These are phyloP conservation scores for Apiospora phragmitis DNA, from an alignment of 2,329 filamentous ascomycete species.

Conservation along the genomic window DNA sequence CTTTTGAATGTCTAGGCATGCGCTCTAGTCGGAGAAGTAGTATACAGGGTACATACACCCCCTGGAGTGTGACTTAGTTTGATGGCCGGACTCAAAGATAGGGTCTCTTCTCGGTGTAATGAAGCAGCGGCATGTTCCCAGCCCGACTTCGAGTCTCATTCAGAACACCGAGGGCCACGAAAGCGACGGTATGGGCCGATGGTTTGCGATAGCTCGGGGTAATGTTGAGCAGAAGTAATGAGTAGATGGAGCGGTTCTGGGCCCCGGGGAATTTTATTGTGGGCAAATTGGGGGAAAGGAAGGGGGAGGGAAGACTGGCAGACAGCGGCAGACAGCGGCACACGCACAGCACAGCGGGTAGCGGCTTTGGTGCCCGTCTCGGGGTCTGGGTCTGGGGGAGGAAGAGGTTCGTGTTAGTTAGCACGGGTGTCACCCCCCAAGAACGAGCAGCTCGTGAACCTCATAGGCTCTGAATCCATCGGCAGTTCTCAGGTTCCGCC, in stretches of 20 bases:
- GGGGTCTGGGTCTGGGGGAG: background rate
- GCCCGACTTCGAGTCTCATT: background rate
- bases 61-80: background rate
- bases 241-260: constrained; percentile 20
- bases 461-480: background rate
- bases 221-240: constrained; percentile 44
- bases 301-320: background rate
- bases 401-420: background rate
- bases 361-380: background rate
- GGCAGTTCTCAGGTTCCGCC: background rate
- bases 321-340: too few relatives aligned
- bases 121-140: constrained; percentile 2
- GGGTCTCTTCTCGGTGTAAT: constrained; percentile 12
- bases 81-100: constrained; percentile 8
- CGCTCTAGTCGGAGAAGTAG: background rate
- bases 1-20: background rate
- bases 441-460: background rate
- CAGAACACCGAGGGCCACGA: background rate
- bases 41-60: background rate
- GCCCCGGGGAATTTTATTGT: constrained; percentile 11
- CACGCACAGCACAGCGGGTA: background rate
- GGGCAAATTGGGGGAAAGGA: constrained; percentile 9
- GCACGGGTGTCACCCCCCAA: background rate
- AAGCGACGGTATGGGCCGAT: constrained; percentile 3
- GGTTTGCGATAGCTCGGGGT: constrained; percentile 37